Percentiles rank a stretch among this genome's conserved stretches.
Conservation (phyloP, 257 asterid genomes). For the Nicotiana tabacum region DNA sequence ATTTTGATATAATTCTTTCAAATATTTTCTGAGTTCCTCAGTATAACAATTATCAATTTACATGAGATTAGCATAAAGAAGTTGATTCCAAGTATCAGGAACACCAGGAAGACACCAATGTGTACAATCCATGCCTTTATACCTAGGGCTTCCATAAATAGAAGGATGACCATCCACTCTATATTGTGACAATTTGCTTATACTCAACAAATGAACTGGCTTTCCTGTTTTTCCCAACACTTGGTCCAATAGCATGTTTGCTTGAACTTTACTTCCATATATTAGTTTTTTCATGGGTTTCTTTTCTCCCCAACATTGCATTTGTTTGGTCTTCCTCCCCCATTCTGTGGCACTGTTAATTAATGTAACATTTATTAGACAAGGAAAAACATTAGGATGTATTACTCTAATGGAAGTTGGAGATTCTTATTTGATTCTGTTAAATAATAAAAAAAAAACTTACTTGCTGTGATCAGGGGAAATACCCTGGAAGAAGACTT, state of each 20-base stretch:
- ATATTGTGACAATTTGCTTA: constrained; percentile 24
- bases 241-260: constrained; percentile 19
- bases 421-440: background rate
- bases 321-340: background rate
- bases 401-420: background rate
- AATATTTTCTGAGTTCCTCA: background rate
- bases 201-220: constrained; percentile 24
- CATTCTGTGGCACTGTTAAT: constrained; percentile 6
- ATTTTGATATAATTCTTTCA: background rate
- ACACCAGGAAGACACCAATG: constrained; percentile 54
- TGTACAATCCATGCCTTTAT: constrained; percentile 36
- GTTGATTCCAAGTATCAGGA: constrained; percentile 51
- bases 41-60: background rate
- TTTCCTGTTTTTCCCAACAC: constrained; percentile 17
- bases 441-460: background rate
- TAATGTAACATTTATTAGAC: background rate
- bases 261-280: constrained; percentile 4
- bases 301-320: constrained; percentile 3
- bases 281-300: background rate
- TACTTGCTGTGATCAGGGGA: constrained; percentile 28
- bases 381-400: background rate
- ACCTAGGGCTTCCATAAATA: constrained; percentile 26
- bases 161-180: constrained; percentile 54
- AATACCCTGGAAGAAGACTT: constrained; percentile 27
- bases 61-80: constrained; percentile 21